phyloP scores from a whole-genome alignment of 192 early-diverging fungal species.

The Jimgerdemannia lactiflua region DNA sequence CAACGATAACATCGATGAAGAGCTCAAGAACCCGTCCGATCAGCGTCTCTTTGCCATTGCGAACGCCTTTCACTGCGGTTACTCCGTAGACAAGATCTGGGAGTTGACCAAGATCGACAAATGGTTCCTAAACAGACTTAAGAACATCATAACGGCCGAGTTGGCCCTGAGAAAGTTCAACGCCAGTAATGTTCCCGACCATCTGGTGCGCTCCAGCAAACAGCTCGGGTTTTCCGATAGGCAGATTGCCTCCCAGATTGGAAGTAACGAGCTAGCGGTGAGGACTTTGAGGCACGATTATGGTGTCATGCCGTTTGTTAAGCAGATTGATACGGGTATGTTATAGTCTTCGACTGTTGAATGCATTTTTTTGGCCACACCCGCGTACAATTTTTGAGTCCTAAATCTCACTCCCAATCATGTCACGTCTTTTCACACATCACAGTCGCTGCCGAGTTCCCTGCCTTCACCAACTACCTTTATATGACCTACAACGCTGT shows the following conservation, averaged over 20 bases:
- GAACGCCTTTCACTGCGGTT: conserved; percentile 90
- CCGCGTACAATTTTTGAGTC: too few species aligned
- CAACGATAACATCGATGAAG: conserved; percentile 77
- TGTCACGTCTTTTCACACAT: not conserved
- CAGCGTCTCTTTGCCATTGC: conserved; percentile 95
- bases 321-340: conserved; percentile 94
- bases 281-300: conserved; percentile 77
- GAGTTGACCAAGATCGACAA: conserved; percentile 90
- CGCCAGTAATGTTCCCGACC: conserved; percentile 54
- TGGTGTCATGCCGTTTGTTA: conserved; percentile 91
- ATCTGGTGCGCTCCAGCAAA: conserved; percentile 73
- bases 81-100: conserved; percentile 90
- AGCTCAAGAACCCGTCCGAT: conserved; percentile 88
- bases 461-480: conserved; percentile 96
- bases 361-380: too few species aligned
- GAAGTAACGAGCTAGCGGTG: conserved; percentile 86
- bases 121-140: conserved; percentile 97
- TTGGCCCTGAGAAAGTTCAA: conserved; percentile 60
- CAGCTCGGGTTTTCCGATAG: conserved; percentile 97
- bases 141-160: conserved; percentile 83
- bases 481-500: conserved; percentile 97
- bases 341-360: not conserved
- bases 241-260: conserved; percentile 69
- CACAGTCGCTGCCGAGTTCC: conserved; percentile 95
- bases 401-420: too few species aligned